phyloP scores from a whole-genome alignment of 805 yeast genomes.

The Candida pseudoglaebosa region DNA sequence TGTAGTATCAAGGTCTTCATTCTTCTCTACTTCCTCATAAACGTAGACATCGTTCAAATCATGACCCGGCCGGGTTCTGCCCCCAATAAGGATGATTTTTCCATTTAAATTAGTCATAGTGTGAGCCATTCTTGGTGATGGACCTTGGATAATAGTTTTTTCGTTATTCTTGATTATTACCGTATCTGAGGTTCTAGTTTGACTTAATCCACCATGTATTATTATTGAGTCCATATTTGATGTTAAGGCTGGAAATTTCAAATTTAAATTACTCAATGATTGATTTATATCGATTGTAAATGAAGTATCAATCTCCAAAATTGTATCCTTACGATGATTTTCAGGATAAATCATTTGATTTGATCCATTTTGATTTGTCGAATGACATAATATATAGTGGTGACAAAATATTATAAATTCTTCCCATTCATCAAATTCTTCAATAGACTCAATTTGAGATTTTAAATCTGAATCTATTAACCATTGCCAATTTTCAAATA shows the following conservation, averaged over 20 bases:
- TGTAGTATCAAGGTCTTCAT: too few species aligned
- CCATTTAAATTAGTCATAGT: conserved; percentile 34
- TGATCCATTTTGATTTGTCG: conserved; percentile 40
- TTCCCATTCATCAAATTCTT: conserved; percentile 81
- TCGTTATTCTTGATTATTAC: conserved; percentile 4
- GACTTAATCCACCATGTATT: conserved; percentile 41
- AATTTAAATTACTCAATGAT: conserved; percentile 13
- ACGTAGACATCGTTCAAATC: conserved; percentile 32
- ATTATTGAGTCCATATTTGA: conserved; percentile 16
- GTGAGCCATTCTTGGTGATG: conserved; percentile 56
- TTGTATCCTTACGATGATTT: conserved; percentile 5
- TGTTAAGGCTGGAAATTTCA: conserved; percentile 44
- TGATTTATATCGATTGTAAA: conserved; percentile 4
- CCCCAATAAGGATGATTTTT: conserved; percentile 52
- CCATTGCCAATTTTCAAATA: conserved; percentile 56
- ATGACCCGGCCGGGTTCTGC: conserved; percentile 58
- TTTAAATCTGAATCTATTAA: conserved; percentile 38
- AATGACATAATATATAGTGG: conserved; percentile 68
- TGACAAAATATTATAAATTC: conserved; percentile 73
- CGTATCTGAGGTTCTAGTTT: conserved; percentile 20
- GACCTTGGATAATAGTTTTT: conserved; percentile 9
- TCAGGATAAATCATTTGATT: conserved; percentile 12
- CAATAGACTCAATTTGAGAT: conserved; percentile 44
- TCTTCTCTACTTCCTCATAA: conserved; percentile 4
- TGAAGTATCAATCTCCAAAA: conserved; percentile 1